Conservation (phyloP, 1,284 basidiomycete genomes). For the Cerrena zonata region DNA sequence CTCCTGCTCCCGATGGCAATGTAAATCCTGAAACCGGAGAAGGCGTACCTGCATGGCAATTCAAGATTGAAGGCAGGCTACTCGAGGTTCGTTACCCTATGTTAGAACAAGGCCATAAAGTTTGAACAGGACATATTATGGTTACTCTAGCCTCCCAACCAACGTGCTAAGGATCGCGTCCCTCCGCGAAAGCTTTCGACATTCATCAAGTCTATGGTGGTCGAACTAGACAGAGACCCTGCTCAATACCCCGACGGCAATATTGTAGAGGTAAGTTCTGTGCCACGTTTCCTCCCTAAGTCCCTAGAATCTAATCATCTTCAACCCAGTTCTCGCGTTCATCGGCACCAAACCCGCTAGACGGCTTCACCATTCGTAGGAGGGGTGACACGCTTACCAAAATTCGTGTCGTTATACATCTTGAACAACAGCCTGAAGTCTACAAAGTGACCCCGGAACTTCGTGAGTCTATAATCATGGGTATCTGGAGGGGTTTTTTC, state of each 20-base stretch:
- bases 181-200: constrained; percentile 79
- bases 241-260: constrained; percentile 77
- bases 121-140: too few relatives aligned
- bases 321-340: constrained; percentile 64
- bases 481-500: too few relatives aligned
- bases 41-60: constrained; percentile 84
- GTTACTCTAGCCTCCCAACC: constrained; percentile 57
- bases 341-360: constrained; percentile 57
- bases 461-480: too few relatives aligned
- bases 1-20: constrained; percentile 25
- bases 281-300: too few relatives aligned
- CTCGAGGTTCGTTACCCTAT: constrained; percentile 68
- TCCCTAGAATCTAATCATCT: too few relatives aligned
- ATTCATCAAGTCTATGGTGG: constrained; percentile 76
- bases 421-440: constrained; percentile 83
- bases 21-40: constrained; percentile 58
- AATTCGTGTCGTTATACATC: constrained; percentile 74
- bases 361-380: constrained; percentile 86
- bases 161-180: constrained; percentile 61
- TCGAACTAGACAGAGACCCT: constrained; percentile 85
- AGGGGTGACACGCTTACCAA: constrained; percentile 77
- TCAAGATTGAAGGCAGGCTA: constrained; percentile 85
- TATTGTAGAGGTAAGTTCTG: constrained; percentile 58
- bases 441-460: constrained; percentile 80
- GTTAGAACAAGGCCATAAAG: too few relatives aligned